phyloP scores from a whole-genome alignment of 2,329 filamentous ascomycete genomes.

The Teratosphaeria viscida region DNA sequence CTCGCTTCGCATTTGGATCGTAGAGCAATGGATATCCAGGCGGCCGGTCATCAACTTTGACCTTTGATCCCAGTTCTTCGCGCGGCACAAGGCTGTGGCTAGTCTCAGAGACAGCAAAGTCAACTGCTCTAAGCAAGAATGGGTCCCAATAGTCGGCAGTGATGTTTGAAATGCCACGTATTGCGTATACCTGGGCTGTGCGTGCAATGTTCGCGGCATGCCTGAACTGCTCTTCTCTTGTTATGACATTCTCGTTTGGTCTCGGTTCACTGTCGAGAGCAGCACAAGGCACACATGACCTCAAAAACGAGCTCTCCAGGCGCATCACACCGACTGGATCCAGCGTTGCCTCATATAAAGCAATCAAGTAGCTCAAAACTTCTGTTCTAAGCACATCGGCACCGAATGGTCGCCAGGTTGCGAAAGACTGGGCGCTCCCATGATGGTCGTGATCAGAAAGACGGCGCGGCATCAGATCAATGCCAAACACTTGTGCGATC shows the following conservation, averaged over 20 bases:
- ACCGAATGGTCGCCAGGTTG: constrained; percentile 46
- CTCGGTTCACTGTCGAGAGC: constrained; percentile 15
- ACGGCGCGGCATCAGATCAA: constrained; percentile 6
- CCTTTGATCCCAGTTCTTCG: background rate
- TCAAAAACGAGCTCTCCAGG: constrained; percentile 74
- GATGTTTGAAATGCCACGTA: constrained; percentile 59
- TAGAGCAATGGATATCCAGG: constrained; percentile 76
- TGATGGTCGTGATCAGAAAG: background rate
- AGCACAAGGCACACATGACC: constrained; percentile 58
- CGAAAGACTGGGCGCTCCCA: background rate
- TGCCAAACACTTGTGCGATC: constrained; percentile 18
- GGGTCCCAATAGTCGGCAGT: constrained; percentile 94
- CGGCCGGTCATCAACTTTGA: constrained; percentile 1
- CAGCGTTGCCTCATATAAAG: constrained; percentile 84
- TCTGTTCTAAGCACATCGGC: constrained; percentile 73
- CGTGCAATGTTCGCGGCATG: constrained; percentile 78
- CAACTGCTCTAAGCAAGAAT: constrained; percentile 72
- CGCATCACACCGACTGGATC: constrained; percentile 84
- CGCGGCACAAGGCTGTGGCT: constrained; percentile 12
- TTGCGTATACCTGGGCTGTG: constrained; percentile 65
- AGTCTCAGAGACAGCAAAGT: constrained; percentile 44
- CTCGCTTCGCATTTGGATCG: constrained; percentile 72
- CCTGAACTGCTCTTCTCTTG: constrained; percentile 69
- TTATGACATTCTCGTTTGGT: background rate
- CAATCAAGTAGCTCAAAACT: constrained; percentile 79